Percentiles rank a stretch among this genome's conserved stretches.
Evolutionary conservation across 2,329 filamentous ascomycete species (phyloP).

Genomic region (Zymoseptoria passerinii): DNA sequence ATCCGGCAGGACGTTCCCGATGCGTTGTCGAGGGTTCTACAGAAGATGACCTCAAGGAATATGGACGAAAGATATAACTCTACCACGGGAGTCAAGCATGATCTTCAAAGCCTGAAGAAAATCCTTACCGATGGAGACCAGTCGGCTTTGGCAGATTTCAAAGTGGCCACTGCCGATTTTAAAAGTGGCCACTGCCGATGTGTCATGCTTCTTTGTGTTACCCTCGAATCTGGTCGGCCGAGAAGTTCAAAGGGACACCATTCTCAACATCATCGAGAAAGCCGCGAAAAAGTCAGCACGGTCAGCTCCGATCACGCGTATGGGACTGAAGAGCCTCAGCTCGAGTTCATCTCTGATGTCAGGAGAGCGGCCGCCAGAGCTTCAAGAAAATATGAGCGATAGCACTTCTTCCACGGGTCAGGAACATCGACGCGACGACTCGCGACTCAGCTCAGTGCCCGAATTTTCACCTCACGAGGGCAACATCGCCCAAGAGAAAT

Average conservation of each 20-base stretch:
- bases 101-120: constrained; percentile 65
- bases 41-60: constrained; percentile 85
- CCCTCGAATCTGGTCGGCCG: constrained; percentile 76
- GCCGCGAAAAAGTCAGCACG: constrained; percentile 57
- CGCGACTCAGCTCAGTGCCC: constrained; percentile 31
- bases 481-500: constrained; percentile 9
- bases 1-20: constrained; percentile 78
- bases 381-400: constrained; percentile 40
- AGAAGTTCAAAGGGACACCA: constrained; percentile 58
- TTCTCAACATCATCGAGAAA: constrained; percentile 68
- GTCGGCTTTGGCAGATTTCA: constrained; percentile 61
- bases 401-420: constrained; percentile 41
- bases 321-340: constrained; percentile 41
- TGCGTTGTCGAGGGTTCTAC: constrained; percentile 70
- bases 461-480: constrained; percentile 20
- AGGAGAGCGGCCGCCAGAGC: constrained; percentile 22
- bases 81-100: constrained; percentile 74
- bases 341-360: constrained; percentile 35
- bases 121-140: constrained; percentile 68
- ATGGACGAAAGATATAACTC: constrained; percentile 85
- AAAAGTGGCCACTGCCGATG: constrained; percentile 71
- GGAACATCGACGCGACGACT: constrained; percentile 40
- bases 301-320: constrained; percentile 26
- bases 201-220: constrained; percentile 86
- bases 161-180: constrained; percentile 75